Percentiles rank a stretch among this genome's conserved stretches.
These are phyloP conservation scores for Astraeus odoratus DNA, from an alignment of 768 basidiomycete species.

Conservation along the genomic window DNA sequence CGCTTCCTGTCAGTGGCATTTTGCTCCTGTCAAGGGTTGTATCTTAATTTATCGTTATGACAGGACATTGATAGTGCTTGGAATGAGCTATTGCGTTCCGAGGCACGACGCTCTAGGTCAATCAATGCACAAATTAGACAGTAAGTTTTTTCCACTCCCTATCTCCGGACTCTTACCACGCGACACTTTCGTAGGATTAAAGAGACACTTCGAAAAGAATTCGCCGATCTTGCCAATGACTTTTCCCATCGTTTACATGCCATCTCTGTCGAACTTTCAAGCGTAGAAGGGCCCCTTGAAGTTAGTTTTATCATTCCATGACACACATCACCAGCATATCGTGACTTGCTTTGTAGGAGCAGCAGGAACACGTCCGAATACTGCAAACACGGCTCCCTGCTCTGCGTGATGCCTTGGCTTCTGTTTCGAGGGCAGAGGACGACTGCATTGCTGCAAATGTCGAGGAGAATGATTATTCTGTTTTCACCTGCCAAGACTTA, in stretches of 20 bases:
- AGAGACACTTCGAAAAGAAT: slow-evolving; percentile 67
- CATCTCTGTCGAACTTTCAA: slow-evolving; percentile 66
- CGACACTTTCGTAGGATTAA: slow-evolving; percentile 53
- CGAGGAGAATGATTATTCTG: slow-evolving; percentile 94
- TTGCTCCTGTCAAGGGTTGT: slow-evolving; percentile 6
- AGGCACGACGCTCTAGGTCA: slow-evolving; percentile 67
- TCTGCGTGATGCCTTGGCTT: slow-evolving; percentile 48
- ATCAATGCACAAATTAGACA: slow-evolving; percentile 89
- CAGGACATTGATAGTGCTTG: slow-evolving; percentile 78
- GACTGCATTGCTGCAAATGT: slow-evolving; percentile 85
- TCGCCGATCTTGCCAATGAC: slow-evolving; percentile 70
- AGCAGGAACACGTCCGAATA: slow-evolving; percentile 59
- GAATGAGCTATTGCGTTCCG: slow-evolving; percentile 63
- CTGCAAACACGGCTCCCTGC: slow-evolving; percentile 65
- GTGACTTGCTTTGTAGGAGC: slow-evolving; percentile 40
- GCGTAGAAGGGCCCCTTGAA: slow-evolving; percentile 72
- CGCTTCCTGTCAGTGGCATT: slow-evolving; percentile 40
- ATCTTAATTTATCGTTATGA: slow-evolving; percentile 2
- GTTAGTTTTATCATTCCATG: slow-evolving; percentile 29
- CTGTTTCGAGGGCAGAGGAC: slow-evolving; percentile 58
- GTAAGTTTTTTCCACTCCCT: slow-evolving; percentile 39
- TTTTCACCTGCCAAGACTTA: slow-evolving; percentile 83
- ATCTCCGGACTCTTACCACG: slow-evolving; percentile 1
- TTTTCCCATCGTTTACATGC: slow-evolving; percentile 62
- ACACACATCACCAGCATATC: slow-evolving; percentile 6